Conservation (phyloP, 2,329 filamentous ascomycete species). For the Colletotrichum simmondsii region DNA sequence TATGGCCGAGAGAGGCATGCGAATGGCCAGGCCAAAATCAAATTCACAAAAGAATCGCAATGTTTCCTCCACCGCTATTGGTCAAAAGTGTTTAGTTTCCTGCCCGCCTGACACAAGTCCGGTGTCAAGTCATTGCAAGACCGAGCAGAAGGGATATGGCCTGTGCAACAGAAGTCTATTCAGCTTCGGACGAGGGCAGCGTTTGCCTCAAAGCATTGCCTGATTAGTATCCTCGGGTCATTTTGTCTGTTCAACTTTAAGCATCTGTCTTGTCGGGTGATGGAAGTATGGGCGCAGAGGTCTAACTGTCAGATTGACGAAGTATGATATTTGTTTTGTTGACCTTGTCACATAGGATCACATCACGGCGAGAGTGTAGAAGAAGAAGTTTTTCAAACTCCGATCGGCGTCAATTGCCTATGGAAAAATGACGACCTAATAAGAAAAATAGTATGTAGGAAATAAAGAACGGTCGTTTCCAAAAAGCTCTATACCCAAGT, state of each 20-base stretch:
- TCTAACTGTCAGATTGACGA: no score
- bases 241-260: background rate
- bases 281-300: background rate
- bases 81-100: slow-evolving; percentile 7
- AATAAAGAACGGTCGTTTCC: slow-evolving; percentile 32
- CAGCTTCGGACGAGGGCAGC: slow-evolving; percentile 4
- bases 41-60: slow-evolving; percentile 11
- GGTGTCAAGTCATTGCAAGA: slow-evolving; percentile 11
- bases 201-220: background rate
- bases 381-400: slow-evolving; percentile 5
- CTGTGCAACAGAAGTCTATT: background rate
- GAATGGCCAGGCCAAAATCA: slow-evolving; percentile 11
- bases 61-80: background rate
- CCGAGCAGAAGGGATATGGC: slow-evolving; percentile 7
- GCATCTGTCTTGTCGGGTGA: no score
- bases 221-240: background rate
- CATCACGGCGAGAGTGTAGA: background rate
- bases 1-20: background rate
- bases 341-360: background rate
- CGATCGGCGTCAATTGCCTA: slow-evolving; percentile 32
- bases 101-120: slow-evolving; percentile 20
- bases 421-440: slow-evolving; percentile 27
- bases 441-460: slow-evolving; percentile 23
- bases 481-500: slow-evolving; percentile 32
- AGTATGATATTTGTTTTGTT: no score